Conservation (phyloP, 1,139 yeast species). For the Kurtzmaniella quercitrusa region DNA sequence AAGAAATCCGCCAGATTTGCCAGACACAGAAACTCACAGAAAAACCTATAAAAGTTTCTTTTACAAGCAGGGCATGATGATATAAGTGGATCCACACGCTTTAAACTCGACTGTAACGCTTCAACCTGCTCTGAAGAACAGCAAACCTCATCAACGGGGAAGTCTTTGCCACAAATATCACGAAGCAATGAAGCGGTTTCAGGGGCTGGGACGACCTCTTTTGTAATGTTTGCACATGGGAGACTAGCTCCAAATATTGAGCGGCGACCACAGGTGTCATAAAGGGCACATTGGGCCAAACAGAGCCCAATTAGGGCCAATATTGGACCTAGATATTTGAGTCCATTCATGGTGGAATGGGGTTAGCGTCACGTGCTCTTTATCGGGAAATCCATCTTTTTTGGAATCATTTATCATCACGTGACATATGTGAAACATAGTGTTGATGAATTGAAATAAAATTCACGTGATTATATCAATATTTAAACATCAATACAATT, state of each 20-base stretch:
- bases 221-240: conserved; percentile 66
- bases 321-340: conserved; percentile 5
- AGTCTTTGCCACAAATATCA: conserved; percentile 68
- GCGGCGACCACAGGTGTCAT: conserved; percentile 71
- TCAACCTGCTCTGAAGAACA: conserved; percentile 36
- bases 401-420: no score
- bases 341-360: not conserved
- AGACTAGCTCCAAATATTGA: conserved; percentile 73
- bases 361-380: not conserved
- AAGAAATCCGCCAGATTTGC: conserved; percentile 77
- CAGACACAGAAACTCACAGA: conserved; percentile 89
- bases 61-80: conserved; percentile 95
- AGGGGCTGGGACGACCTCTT: conserved; percentile 38
- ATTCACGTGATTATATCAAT: conserved; percentile 1
- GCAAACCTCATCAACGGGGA: conserved; percentile 40
- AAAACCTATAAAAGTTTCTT: conserved; percentile 77
- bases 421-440: not conserved
- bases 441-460: conserved; percentile 14
- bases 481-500: not conserved
- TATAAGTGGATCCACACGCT: conserved; percentile 73
- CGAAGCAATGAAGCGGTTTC: conserved; percentile 47
- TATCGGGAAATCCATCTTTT: no score
- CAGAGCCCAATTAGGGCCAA: not conserved
- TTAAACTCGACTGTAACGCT: conserved; percentile 47
- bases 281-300: conserved; percentile 53